phyloP scores from a whole-genome alignment of 169 alveolate genomes.

The Neospora caninum region DNA sequence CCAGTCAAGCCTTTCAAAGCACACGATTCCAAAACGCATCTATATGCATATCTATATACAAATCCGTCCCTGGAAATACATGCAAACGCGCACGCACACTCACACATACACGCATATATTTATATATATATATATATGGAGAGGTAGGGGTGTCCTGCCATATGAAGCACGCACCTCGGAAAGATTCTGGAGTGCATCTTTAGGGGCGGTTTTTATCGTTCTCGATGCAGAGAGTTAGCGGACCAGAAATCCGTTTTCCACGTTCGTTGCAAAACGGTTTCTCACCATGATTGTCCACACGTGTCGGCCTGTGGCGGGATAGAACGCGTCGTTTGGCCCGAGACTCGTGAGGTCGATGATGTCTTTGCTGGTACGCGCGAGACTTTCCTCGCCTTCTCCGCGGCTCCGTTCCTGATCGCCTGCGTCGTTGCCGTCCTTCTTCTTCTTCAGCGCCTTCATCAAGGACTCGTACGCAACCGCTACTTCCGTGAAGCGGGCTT shows the following conservation, averaged over 20 bases:
- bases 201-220: no score
- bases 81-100: no score
- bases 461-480: slow-evolving; percentile 59
- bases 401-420: not conserved
- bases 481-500: slow-evolving; percentile 54
- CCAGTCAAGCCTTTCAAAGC: no score
- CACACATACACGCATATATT: no score
- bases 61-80: no score
- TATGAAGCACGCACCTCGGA: no score
- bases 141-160: not conserved
- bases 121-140: not conserved
- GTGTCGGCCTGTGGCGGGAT: slow-evolving; percentile 38
- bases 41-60: no score
- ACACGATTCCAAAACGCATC: no score
- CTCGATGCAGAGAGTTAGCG: no score
- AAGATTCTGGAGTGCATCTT: no score
- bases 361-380: slow-evolving; percentile 30
- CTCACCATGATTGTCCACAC: slow-evolving; percentile 66
- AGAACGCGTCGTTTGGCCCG: slow-evolving; percentile 44
- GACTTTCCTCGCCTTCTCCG: not conserved
- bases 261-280: no score
- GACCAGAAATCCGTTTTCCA: no score
- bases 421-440: slow-evolving; percentile 19
- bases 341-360: slow-evolving; percentile 50
- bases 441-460: slow-evolving; percentile 37